Percentiles rank a stretch among this genome's conserved stretches.
Evolutionary conservation across 2,329 filamentous ascomycete genomes (phyloP).

Genomic region (Fusarium coicis): DNA sequence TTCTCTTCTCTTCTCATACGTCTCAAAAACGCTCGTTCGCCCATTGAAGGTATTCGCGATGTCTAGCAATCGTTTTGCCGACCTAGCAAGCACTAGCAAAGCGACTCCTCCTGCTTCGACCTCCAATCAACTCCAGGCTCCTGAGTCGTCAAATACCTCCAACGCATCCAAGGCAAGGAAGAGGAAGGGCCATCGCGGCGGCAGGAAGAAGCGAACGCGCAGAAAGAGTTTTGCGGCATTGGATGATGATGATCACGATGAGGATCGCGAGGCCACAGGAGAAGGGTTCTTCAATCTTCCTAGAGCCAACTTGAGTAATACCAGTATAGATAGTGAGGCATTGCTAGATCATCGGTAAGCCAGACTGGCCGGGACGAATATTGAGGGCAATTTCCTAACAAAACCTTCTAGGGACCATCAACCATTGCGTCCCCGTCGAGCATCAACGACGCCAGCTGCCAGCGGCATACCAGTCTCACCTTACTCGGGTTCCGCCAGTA

Average conservation of each 20-base stretch:
- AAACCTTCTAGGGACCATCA: conserved; percentile 62
- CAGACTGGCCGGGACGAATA: neutral
- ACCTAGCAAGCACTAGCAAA: conserved; percentile 36
- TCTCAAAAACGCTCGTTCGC: neutral
- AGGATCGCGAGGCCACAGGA: conserved; percentile 48
- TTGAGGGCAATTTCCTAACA: neutral
- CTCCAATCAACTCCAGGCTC: conserved; percentile 17
- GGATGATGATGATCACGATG: conserved; percentile 63
- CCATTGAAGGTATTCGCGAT: conserved; percentile 35
- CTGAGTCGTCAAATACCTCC: conserved; percentile 32
- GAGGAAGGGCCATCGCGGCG: conserved; percentile 76
- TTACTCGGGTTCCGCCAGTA: conserved; percentile 44
- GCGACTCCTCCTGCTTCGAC: conserved; percentile 12
- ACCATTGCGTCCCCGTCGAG: conserved; percentile 71
- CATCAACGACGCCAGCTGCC: conserved; percentile 58
- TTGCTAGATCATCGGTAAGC: conserved; percentile 85
- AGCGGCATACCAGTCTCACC: conserved; percentile 50
- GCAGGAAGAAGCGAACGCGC: conserved; percentile 80
- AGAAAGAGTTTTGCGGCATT: conserved; percentile 82
- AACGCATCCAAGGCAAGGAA: conserved; percentile 61
- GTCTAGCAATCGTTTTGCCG: conserved; percentile 49
- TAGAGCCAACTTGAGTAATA: conserved; percentile 75
- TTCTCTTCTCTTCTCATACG: conserved; percentile 1
- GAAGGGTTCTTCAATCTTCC: conserved; percentile 62
- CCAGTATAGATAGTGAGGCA: conserved; percentile 89